phyloP scores from a whole-genome alignment of 495 filamentous ascomycete genomes.

The Chlorociboria aeruginascens region DNA sequence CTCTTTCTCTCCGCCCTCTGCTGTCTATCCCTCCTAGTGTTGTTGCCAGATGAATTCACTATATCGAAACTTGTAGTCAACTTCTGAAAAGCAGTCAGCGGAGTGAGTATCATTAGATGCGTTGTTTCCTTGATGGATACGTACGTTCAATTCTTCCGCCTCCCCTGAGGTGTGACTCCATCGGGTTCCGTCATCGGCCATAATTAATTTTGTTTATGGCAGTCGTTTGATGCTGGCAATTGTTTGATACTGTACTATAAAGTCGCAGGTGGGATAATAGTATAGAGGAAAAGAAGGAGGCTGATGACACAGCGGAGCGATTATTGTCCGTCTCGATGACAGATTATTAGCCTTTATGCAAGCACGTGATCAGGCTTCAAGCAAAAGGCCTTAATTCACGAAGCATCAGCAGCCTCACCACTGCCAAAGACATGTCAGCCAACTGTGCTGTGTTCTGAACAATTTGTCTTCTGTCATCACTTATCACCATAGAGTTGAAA shows the following conservation, averaged over 20 bases:
- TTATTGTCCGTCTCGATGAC: no score
- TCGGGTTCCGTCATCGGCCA: slow-evolving; percentile 2
- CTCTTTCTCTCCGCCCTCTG: not conserved
- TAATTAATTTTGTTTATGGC: not conserved
- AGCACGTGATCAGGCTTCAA: not conserved
- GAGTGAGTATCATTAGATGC: slow-evolving; percentile 2
- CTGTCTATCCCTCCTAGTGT: not conserved
- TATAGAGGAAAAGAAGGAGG: no score
- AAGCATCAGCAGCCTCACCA: not conserved
- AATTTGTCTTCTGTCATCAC: no score
- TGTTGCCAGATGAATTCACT: not conserved
- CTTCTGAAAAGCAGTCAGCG: slow-evolving; percentile 5
- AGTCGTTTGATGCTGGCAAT: no score
- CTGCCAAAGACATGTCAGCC: not conserved
- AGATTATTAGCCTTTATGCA: no score
- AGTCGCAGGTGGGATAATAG: no score
- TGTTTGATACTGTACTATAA: no score
- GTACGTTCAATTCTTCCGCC: slow-evolving; percentile 6
- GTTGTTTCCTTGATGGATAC: slow-evolving; percentile 3
- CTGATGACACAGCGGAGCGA: no score
- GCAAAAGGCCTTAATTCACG: slow-evolving; percentile 1
- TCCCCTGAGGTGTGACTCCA: slow-evolving; percentile 3
- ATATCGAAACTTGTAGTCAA: slow-evolving; percentile 2
- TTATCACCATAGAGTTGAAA: no score
- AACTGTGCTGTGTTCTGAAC: not conserved